Evolutionary conservation across 164 flowering plant genomes (phyloP), one percentile per base, ranked within the genome.

Genomic region (Aristolochia contorta): DNA sequence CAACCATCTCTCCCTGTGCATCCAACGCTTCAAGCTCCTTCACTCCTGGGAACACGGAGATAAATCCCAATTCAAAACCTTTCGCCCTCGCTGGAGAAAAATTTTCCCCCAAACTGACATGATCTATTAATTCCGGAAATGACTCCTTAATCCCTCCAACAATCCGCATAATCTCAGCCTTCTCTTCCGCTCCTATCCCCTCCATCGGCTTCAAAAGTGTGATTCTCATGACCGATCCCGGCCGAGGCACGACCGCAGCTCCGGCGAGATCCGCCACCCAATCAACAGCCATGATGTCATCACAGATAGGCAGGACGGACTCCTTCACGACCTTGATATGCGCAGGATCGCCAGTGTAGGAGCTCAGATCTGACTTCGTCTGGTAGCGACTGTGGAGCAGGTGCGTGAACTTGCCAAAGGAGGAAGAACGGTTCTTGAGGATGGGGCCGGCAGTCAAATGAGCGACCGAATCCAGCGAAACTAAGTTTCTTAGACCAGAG

Each of bases 1-100:
- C 64, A 73, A 77, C 76, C 10, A 52, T 9, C 63, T 70, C 78
- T 64, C 61, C 71, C 32, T 71, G 63, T 15, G 68, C 50, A 58
- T 72, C 77, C 67, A 71, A 63, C 1, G 61, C 79, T 24, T 80
- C 80, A 74, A 87, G 48, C 48, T 79, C 86, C 2, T 21, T 59
- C 62, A 78, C 13, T 7, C 82, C 82, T 0, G 63, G 61, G 48
- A 74, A 80, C 33, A 82, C 56, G 20, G 82, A 82, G 46, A 87
- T 19, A 41, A 80, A 81, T 0, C 79, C 85, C 16, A 83, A 70
- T 56, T 78, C 69, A 48, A 79, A 87, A 7, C 91, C 91, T 63
- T 87, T 85, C 0, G 89, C 89, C 51, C 96, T 79, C 1, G 78
- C 89, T 16, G 82, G 84, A 5, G 84, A 79, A 59, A 87, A 82